These are phyloP conservation scores for Anthracocystis walkeri DNA, from an alignment of 1,284 basidiomycete species.

Conservation along the genomic window DNA sequence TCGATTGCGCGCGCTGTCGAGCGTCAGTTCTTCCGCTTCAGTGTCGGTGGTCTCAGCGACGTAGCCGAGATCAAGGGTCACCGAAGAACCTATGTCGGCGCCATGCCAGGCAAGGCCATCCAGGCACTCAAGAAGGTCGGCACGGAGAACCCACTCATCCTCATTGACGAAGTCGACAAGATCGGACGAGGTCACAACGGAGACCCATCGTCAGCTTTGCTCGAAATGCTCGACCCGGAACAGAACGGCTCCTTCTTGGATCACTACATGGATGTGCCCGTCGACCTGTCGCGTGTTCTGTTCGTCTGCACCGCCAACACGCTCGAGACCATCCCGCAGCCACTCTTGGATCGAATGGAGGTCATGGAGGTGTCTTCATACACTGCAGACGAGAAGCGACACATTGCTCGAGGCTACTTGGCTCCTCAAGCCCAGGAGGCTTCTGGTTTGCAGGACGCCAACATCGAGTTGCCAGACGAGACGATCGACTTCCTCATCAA, in stretches of 20 bases:
- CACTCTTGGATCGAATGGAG: conserved; percentile 89
- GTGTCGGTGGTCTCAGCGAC: conserved; percentile 94
- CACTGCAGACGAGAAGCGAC: conserved; percentile 94
- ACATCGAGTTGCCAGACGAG: conserved; percentile 64
- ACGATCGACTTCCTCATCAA: conserved; percentile 92
- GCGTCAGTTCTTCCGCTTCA: conserved; percentile 93
- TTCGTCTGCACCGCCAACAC: conserved; percentile 87
- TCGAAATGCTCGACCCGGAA: conserved; percentile 98
- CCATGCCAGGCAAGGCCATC: conserved; percentile 94
- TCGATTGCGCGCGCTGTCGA: conserved; percentile 88
- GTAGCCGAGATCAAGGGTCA: conserved; percentile 99
- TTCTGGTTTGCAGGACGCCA: conserved; percentile 76
- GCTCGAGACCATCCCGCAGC: conserved; percentile 95
- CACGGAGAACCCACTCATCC: conserved; percentile 89
- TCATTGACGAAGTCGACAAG: conserved; percentile 99
- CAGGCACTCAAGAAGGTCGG: conserved; percentile 96
- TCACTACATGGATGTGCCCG: conserved; percentile 97
- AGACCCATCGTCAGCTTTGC: conserved; percentile 90
- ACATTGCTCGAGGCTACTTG: conserved; percentile 91
- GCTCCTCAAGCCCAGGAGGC: conserved; percentile 94
- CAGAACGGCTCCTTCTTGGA: conserved; percentile 96
- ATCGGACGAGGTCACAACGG: conserved; percentile 94
- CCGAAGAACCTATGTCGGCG: conserved; percentile 91
- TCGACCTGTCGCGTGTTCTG: conserved; percentile 93
- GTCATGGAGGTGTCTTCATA: conserved; percentile 89